Conservation (phyloP, 176 grass and related monocot species). For the Oryza rufipogon region DNA sequence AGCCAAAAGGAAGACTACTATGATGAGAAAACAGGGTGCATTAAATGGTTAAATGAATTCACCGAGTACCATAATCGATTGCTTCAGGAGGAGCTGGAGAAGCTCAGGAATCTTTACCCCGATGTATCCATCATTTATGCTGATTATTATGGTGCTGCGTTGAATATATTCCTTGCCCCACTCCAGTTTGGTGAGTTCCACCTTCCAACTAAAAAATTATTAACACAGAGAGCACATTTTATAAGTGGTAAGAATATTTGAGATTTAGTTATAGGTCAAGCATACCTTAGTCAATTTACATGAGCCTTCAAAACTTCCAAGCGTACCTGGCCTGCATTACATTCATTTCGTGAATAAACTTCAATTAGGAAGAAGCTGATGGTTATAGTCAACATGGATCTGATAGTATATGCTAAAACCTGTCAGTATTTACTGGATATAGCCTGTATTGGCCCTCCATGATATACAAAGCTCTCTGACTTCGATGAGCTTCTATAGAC, state of each 20-base stretch:
- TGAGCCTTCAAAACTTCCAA: neutral
- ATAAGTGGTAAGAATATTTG: constrained; percentile 15
- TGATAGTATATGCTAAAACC: neutral
- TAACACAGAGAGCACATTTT: neutral
- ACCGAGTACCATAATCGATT: constrained; percentile 62
- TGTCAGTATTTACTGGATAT: neutral
- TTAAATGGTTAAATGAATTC: constrained; percentile 86
- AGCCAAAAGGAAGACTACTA: constrained; percentile 72
- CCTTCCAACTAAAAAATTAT: constrained; percentile 16
- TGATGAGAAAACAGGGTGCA: constrained; percentile 73
- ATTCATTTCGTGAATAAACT: constrained; percentile 20
- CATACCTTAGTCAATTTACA: neutral
- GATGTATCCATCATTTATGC: constrained; percentile 78
- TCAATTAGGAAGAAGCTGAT: neutral
- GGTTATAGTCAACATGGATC: constrained; percentile 2
- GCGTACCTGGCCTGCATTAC: neutral
- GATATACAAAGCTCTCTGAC: neutral
- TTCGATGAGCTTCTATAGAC: neutral
- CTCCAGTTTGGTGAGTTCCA: constrained; percentile 75
- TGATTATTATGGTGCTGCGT: constrained; percentile 81
- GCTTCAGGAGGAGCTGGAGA: constrained; percentile 64
- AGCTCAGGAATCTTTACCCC: constrained; percentile 60
- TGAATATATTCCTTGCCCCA: constrained; percentile 67
- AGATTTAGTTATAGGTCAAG: neutral
- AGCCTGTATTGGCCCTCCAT: neutral